A percentile compares a stretch with the other conserved stretches of the same genome.
These are phyloP conservation scores for Venturiaceae sp. DNA, from an alignment of 2,329 filamentous ascomycete species.

Conservation along the genomic window DNA sequence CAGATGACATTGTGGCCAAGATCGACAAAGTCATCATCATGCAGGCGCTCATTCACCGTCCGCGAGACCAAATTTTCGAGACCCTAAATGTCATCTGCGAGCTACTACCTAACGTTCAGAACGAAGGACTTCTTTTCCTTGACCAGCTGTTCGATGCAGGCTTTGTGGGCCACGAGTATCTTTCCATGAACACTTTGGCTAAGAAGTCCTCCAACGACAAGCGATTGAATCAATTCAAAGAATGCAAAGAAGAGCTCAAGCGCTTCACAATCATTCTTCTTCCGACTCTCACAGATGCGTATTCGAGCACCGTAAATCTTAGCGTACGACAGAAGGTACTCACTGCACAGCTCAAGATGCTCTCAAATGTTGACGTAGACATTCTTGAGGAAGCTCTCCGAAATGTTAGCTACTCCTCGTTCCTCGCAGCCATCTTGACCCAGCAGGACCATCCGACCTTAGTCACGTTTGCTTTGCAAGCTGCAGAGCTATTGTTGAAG, in stretches of 20 bases:
- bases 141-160: slow-evolving; percentile 40
- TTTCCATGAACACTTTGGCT: slow-evolving; percentile 30
- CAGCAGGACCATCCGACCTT: slow-evolving; percentile 87
- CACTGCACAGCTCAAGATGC: slow-evolving; percentile 93
- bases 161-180: slow-evolving; percentile 35
- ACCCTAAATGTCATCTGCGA: slow-evolving; percentile 97
- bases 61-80: slow-evolving; percentile 92
- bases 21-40: slow-evolving; percentile 96
- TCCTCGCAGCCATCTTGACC: slow-evolving; percentile 86
- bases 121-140: slow-evolving; percentile 40
- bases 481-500: slow-evolving; percentile 76
- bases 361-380: slow-evolving; percentile 80
- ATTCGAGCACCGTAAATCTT: slow-evolving; percentile 94
- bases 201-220: slow-evolving; percentile 64
- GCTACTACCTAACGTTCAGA: slow-evolving; percentile 67
- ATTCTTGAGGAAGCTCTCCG: slow-evolving; percentile 80
- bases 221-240: slow-evolving; percentile 67
- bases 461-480: slow-evolving; percentile 79
- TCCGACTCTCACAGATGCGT: slow-evolving; percentile 90
- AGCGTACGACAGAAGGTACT: slow-evolving; percentile 92
- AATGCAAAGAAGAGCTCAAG: slow-evolving; percentile 79
- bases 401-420: slow-evolving; percentile 89
- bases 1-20: slow-evolving; percentile 69
- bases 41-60: slow-evolving; percentile 94
- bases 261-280: slow-evolving; percentile 89